phyloP scores from a whole-genome alignment of 164 flowering plant species.

The Vitis riparia region DNA sequence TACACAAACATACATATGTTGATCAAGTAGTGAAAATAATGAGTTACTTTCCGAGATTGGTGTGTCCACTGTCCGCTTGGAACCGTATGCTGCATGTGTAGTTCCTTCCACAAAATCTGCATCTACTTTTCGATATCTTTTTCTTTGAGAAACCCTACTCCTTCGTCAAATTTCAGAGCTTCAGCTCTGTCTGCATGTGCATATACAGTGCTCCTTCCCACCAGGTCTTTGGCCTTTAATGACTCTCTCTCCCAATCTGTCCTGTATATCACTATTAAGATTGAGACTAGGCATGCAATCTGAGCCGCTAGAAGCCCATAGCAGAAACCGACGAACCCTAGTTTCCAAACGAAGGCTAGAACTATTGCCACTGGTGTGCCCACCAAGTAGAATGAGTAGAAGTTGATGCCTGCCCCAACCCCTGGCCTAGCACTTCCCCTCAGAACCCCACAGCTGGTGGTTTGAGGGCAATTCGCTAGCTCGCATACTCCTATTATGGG shows the following conservation, averaged over 20 bases:
- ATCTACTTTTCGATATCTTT: not conserved
- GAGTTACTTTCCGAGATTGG: too few relatives aligned
- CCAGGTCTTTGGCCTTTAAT: conserved; percentile 59
- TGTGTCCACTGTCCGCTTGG: too few relatives aligned
- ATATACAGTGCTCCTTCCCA: conserved; percentile 32
- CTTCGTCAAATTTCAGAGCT: conserved; percentile 31
- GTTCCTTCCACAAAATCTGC: too few relatives aligned
- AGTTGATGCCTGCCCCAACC: conserved; percentile 68
- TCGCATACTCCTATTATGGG: conserved; percentile 90
- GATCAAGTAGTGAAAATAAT: too few relatives aligned
- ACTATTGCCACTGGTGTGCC: conserved; percentile 75
- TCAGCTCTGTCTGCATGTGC: conserved; percentile 22
- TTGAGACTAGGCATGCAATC: conserved; percentile 59
- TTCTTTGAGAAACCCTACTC: conserved; percentile 23
- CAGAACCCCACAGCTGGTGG: conserved; percentile 87
- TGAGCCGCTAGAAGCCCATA: conserved; percentile 93
- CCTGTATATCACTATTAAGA: conserved; percentile 49
- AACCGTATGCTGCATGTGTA: too few relatives aligned
- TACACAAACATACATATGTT: too few relatives aligned
- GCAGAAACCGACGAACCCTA: conserved; percentile 80
- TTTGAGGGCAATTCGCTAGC: conserved; percentile 90
- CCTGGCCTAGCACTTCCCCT: conserved; percentile 84
- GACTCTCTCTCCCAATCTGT: conserved; percentile 87
- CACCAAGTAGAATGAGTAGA: conserved; percentile 82
- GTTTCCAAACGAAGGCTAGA: conserved; percentile 47